Evolutionary conservation across 176 grass and related monocot species (phyloP), one percentile per base, ranked within the genome.

Genomic region (Lolium rigidum): DNA sequence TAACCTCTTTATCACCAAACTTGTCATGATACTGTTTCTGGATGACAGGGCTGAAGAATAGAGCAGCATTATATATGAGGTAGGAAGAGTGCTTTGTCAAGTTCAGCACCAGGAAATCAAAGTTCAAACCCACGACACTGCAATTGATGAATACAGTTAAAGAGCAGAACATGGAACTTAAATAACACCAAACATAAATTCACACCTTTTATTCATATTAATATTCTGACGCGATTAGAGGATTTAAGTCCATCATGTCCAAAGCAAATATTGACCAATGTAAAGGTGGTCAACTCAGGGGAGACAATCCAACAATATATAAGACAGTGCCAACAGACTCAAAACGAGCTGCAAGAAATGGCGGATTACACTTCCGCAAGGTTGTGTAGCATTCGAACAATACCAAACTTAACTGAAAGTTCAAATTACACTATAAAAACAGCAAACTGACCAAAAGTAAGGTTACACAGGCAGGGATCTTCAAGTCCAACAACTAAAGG

Each of bases 51-150:
- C 96, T 95, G 72, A 94, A 98, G 88, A 89, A 98, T 73, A 98
- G 75, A 71, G 88, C 88, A 6, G 86, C 90, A 22, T 98, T 98
- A 72, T 94, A 98, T 83, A 98, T 86, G 58, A 98, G 96, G 82
- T 98, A 98, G 56, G 96, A 95, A 7, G 96, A 95, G 81, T 98
- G 96, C 88, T 98, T 98, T 83, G 93, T 98, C 75, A 98, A 85
- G 82, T 95, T 98, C 25, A 98, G 67, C 73, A 95, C 90, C 86
- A 98, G 81, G 82, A 95, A 98, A 70, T 98, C 96, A 4, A 98
- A 98, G 71, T 98, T 95, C 83, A 98, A 80, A 28, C 96, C 96
- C 66, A 98, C 90, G 2, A 98, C 95, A 78, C 95, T 98, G 87
- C 85, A 91, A 93, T 56, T 77, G 63, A 51, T 74, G 58, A 78